phyloP scores from a whole-genome alignment of 768 basidiomycete genomes.

The Suillus decipiens region DNA sequence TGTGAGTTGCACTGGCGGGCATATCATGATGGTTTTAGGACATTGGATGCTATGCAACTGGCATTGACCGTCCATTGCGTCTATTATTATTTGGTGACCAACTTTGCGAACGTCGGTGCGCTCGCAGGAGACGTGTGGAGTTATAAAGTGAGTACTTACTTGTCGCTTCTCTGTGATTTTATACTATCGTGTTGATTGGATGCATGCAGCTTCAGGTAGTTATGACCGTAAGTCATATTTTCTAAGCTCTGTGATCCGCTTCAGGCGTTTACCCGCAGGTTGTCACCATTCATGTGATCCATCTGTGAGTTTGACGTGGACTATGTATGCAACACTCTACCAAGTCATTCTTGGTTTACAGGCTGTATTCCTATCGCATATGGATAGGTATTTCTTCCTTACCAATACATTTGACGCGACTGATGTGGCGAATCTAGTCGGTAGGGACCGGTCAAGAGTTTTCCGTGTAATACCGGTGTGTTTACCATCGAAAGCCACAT shows the following conservation, averaged over 20 bases:
- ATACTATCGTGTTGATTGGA: not conserved
- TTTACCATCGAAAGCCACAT: not conserved
- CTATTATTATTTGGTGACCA: constrained; percentile 39
- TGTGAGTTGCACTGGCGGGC: not conserved
- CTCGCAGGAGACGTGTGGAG: constrained; percentile 33
- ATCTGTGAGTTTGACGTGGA: not conserved
- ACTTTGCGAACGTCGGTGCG: constrained; percentile 30
- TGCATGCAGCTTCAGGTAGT: not conserved
- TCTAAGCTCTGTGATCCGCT: not conserved
- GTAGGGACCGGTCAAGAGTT: not conserved
- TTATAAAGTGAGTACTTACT: not conserved
- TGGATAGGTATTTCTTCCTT: constrained; percentile 3
- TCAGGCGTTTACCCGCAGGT: not conserved
- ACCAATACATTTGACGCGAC: not conserved
- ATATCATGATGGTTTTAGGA: constrained; percentile 22
- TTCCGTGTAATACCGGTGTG: not conserved
- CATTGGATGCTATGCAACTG: constrained; percentile 38
- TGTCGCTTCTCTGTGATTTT: not conserved
- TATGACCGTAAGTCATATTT: not conserved
- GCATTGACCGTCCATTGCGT: constrained; percentile 35
- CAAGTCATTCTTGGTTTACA: not conserved
- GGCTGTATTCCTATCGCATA: constrained; percentile 4
- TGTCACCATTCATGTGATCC: not conserved
- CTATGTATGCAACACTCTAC: not conserved
- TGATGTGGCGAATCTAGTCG: not conserved